phyloP scores from a whole-genome alignment of 768 basidiomycete genomes.

The Boletus rubroflammeus region DNA sequence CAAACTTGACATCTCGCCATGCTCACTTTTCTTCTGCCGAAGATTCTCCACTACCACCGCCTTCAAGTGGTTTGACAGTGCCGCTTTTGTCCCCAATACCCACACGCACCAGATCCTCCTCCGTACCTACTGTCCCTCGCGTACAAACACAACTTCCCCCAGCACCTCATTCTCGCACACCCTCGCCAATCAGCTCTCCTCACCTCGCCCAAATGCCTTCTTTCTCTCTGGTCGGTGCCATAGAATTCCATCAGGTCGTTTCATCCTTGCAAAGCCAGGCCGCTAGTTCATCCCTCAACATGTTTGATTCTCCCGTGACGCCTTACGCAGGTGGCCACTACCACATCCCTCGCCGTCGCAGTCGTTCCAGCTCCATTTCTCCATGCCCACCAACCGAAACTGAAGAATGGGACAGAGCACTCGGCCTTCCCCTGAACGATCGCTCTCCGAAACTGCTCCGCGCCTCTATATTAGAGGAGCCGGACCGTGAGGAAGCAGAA shows the following conservation, averaged over 20 bases:
- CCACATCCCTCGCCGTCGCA: conserved; percentile 36
- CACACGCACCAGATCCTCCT: conserved; percentile 37
- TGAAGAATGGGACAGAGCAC: conserved; percentile 50
- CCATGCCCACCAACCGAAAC: conserved; percentile 29
- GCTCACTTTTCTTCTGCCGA: conserved; percentile 2
- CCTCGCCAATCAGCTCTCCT: conserved; percentile 45
- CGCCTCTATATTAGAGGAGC: conserved; percentile 25
- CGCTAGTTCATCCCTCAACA: conserved; percentile 49
- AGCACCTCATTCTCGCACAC: conserved; percentile 41
- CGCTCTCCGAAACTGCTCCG: conserved; percentile 39
- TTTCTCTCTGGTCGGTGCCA: conserved; percentile 89
- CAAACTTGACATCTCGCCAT: background rate
- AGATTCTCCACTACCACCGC: conserved; percentile 8
- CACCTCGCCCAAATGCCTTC: conserved; percentile 61
- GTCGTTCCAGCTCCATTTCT: conserved; percentile 32
- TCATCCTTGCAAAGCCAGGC: conserved; percentile 73
- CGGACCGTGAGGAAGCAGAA: conserved; percentile 7
- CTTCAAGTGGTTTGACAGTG: conserved; percentile 13
- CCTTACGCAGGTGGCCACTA: conserved; percentile 80
- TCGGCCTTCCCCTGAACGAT: conserved; percentile 50
- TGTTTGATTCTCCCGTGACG: conserved; percentile 65
- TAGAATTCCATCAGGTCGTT: conserved; percentile 94
- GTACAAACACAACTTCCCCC: conserved; percentile 40
- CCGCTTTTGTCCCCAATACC: conserved; percentile 32
- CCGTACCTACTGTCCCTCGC: conserved; percentile 37